These are phyloP conservation scores for Durotheca rogersii DNA, from an alignment of 495 filamentous ascomycete genomes.

Conservation along the genomic window DNA sequence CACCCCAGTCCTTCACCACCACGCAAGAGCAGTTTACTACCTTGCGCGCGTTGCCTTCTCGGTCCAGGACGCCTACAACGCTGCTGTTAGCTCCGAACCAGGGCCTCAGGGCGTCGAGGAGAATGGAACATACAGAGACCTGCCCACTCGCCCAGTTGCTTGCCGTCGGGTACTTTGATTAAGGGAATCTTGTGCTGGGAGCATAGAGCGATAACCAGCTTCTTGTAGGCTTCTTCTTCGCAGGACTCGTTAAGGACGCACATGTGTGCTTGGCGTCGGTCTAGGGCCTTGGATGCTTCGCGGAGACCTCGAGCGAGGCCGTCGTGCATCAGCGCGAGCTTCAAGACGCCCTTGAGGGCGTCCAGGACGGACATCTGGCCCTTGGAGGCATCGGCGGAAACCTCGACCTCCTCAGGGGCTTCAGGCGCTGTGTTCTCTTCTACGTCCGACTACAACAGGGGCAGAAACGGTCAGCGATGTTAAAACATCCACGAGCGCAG, in stretches of 20 bases:
- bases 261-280: slow-evolving; percentile 98
- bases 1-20: slow-evolving; percentile 98
- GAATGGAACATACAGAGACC: slow-evolving; percentile 80
- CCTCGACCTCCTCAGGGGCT: slow-evolving; percentile 85
- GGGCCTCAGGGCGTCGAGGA: too few species aligned
- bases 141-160: slow-evolving; percentile 99
- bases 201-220: slow-evolving; percentile 96
- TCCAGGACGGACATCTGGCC: slow-evolving; percentile 98
- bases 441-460: slow-evolving; percentile 57
- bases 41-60: slow-evolving; percentile 98
- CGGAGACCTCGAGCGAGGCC: slow-evolving; percentile 97
- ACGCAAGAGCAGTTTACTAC: slow-evolving; percentile 99
- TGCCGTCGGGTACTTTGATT: slow-evolving; percentile 99
- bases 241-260: slow-evolving; percentile 98
- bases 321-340: slow-evolving; percentile 98
- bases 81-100: slow-evolving; percentile 16
- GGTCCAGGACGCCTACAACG: slow-evolving; percentile 84
- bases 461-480: slow-evolving; percentile 13
- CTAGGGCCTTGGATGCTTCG: slow-evolving; percentile 95
- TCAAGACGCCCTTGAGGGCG: slow-evolving; percentile 95
- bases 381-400: slow-evolving; percentile 79
- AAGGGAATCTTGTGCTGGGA: slow-evolving; percentile 98
- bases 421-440: slow-evolving; percentile 78
- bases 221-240: slow-evolving; percentile 99
- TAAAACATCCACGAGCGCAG: too few species aligned